phyloP scores from a whole-genome alignment of 345 rosid genomes.

The Litchi chinensis region DNA sequence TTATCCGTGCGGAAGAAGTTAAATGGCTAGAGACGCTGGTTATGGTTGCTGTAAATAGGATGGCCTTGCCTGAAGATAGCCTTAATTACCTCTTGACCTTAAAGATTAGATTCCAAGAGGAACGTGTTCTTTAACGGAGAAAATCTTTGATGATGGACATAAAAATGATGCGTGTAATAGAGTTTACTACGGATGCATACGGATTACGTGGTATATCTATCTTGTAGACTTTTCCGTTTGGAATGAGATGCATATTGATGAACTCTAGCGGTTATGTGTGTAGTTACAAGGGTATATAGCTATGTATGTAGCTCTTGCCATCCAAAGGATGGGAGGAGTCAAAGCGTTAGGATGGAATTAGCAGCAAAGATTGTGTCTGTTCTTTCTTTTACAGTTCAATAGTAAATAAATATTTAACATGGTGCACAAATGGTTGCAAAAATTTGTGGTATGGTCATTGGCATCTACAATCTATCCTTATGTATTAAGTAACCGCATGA shows the following conservation, averaged over 20 bases:
- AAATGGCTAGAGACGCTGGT: neutral
- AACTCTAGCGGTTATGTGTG: neutral
- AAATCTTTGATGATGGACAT: neutral
- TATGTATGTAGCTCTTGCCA: neutral
- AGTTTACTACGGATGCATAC: neutral
- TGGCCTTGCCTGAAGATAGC: too few relatives aligned
- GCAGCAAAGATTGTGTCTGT: neutral
- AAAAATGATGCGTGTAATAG: neutral
- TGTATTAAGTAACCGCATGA: too few relatives aligned
- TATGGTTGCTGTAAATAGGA: neutral
- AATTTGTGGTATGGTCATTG: too few relatives aligned
- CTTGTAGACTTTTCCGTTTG: neutral
- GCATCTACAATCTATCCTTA: too few relatives aligned
- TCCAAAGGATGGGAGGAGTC: neutral
- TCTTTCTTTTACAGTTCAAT: too few relatives aligned
- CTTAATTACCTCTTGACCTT: neutral
- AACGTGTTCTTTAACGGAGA: neutral
- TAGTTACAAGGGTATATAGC: neutral
- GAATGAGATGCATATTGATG: too few relatives aligned
- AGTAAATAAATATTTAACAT: too few relatives aligned
- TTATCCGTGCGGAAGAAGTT: neutral
- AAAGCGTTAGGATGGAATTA: neutral
- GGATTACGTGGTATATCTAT: neutral
- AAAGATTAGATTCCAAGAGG: neutral
- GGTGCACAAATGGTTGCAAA: too few relatives aligned